Base-by-base conservation (phyloP, 176 grass and related monocot genomes). In the Oryza coarctata region DNA sequence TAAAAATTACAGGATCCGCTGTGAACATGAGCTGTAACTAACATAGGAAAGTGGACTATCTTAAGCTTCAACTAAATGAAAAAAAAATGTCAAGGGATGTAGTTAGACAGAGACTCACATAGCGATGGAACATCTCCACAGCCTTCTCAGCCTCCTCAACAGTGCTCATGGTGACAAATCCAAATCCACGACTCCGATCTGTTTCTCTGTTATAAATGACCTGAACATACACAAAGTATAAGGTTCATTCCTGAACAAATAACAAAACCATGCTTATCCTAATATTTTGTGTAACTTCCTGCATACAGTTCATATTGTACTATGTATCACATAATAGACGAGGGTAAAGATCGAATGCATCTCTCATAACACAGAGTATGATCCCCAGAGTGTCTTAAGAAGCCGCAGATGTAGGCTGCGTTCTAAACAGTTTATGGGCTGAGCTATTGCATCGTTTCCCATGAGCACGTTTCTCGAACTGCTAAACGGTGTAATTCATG, bases 91-190 rank as follows among this genome's bases (percentile, higher is more conserved):
- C 9, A 61, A 22, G 64, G 15, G 15, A 77, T 39, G 5, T 58
- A 74, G 13, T 32, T 64, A 73, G 13, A 29, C 12, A 41, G 29
- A 68, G 10, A 91, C 94, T 93, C 73, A 97, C 94, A 41, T 97
- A 91, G 70, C 91, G 84, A 83, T 93, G 67, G 65, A 93, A 89
- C 91, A 91, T 93, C 77, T 93, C 86, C 50, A 93, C 87, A 58
- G 94, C 94, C 76, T 89, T 97, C 23, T 97, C 94, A 28, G 94
- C 94, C 80, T 97, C 91, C 84, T 97, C 94, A 35, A 94, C 61
- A 30, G 94, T 97, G 41, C 91, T 88, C 91, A 97, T 93, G 12
- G 91, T 93, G 64, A 97, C 70, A 80, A 97, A 97, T 29, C 94
- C 94, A 70, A 97, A 97, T 47, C 94, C 94, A 65, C 94, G 90